These are phyloP conservation scores for Claviceps fusiformis DNA, from an alignment of 2,329 filamentous ascomycete species.

Conservation along the genomic window DNA sequence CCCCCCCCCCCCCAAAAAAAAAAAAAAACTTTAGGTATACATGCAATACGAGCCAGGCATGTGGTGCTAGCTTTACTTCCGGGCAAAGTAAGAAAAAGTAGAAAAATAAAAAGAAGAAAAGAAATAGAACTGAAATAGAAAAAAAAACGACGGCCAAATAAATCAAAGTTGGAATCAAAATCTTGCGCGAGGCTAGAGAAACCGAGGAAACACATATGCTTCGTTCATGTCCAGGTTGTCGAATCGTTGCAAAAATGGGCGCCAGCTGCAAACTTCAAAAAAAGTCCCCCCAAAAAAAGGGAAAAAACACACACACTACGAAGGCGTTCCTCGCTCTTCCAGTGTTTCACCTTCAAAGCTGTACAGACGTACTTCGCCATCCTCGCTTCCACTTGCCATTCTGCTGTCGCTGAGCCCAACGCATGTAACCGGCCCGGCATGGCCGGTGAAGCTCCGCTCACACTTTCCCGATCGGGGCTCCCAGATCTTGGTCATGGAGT, in stretches of 20 bases:
- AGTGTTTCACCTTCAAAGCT: slow-evolving; percentile 49
- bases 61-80: neutral
- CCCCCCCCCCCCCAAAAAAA: no score
- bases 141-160: neutral
- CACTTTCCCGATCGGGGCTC: slow-evolving; percentile 83
- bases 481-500: slow-evolving; percentile 90
- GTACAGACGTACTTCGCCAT: slow-evolving; percentile 79
- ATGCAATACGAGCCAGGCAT: neutral
- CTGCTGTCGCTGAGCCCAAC: slow-evolving; percentile 80
- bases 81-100: no score
- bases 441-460: slow-evolving; percentile 83
- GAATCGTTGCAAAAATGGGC: no score
- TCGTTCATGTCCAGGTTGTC: no score
- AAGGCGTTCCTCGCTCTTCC: slow-evolving; percentile 37
- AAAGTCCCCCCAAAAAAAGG: neutral
- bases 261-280: no score
- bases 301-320: slow-evolving; percentile 15
- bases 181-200: no score
- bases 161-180: neutral
- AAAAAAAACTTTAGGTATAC: neutral
- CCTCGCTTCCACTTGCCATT: slow-evolving; percentile 85
- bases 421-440: slow-evolving; percentile 83
- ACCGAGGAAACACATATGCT: no score
- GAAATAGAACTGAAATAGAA: no score
- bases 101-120: no score